Base-by-base conservation (phyloP, 805 yeast genomes). In the Monosporozyma servazzii region DNA sequence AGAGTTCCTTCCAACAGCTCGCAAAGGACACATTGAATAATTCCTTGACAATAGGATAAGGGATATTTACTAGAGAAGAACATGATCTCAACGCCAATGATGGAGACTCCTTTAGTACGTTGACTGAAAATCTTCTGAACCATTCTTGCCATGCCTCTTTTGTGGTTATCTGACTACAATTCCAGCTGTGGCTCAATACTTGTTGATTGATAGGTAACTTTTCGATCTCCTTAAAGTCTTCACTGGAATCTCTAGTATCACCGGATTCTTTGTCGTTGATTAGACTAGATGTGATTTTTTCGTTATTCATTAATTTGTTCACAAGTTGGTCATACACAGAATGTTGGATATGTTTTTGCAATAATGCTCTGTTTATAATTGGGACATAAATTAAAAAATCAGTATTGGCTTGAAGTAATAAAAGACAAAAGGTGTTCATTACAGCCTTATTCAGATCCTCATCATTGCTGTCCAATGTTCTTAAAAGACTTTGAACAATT, bases 61-160 rank as follows among this genome's bases (percentile, higher is more conserved):
- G 88, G 45, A 87, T 86, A 9, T 88, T 82, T 0, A 97, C 97
- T 49, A 93, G 71, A 8, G 85, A 83, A 1, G 95, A 86, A 65
- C 99, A 93, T 0, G 97, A 96, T 57, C 97, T 76, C 41, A 93
- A 74, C 1, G 97, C 95, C 60, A 87, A 96, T 0, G 96, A 88
- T 2, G 99, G 96, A 36, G 96, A 87, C 64, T 90, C 96, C 59
- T 86, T 88, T 56, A 93, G 71, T 33, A 93, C 67, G 62, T 89
- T 96, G 49, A 88, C 85, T 58, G 93, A 82, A 47, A 93, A 73
- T 53, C 93, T 75, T 53, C 95, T 79, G 56, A 89, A 81, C 99
- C 99, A 93, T 63, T 93, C 98, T 59, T 86, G 91, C 99, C 99
- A 93, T 58, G 93, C 99, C 59, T 90, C 98, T 58, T 83, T 82